Conservation (phyloP, 176 grass and related monocot genomes). For the Raddia guianensis region DNA sequence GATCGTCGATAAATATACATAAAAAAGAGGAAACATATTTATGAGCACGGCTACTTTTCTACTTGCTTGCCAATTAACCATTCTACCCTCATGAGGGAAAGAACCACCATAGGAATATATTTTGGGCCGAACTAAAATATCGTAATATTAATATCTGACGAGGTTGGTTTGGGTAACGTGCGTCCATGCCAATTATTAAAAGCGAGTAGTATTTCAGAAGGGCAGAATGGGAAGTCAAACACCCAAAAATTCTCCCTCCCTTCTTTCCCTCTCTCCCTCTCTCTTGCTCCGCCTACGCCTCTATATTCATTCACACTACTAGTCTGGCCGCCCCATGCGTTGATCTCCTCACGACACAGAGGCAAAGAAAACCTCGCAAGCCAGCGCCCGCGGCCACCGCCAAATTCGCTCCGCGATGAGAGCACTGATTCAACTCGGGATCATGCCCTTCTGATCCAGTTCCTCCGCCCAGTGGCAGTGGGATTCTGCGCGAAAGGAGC, state of each 20-base stretch:
- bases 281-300: neutral
- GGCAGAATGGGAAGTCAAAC: conserved; percentile 19
- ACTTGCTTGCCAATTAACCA: neutral
- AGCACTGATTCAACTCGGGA: neutral
- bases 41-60: too few relatives aligned
- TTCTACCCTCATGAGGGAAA: neutral
- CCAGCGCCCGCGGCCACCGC: conserved; percentile 2
- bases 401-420: neutral
- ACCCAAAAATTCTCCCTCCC: neutral
- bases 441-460: conserved; percentile 3
- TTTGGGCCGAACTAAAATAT: too few relatives aligned
- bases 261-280: neutral
- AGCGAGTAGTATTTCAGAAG: neutral
- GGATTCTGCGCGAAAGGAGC: conserved; percentile 15
- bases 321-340: neutral
- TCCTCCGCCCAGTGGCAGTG: neutral
- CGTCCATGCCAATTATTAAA: too few relatives aligned
- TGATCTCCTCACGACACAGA: conserved; percentile 3
- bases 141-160: too few relatives aligned
- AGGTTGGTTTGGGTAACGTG: too few relatives aligned
- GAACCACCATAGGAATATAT: too few relatives aligned
- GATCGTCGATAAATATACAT: neutral
- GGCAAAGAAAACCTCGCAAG: conserved; percentile 18
- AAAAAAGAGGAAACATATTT: neutral
- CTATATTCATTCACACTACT: neutral